A percentile compares a stretch with the other conserved stretches of the same genome.
These are phyloP conservation scores for Fusarium albosuccineum DNA, from an alignment of 2,329 filamentous ascomycete species.

Conservation along the genomic window DNA sequence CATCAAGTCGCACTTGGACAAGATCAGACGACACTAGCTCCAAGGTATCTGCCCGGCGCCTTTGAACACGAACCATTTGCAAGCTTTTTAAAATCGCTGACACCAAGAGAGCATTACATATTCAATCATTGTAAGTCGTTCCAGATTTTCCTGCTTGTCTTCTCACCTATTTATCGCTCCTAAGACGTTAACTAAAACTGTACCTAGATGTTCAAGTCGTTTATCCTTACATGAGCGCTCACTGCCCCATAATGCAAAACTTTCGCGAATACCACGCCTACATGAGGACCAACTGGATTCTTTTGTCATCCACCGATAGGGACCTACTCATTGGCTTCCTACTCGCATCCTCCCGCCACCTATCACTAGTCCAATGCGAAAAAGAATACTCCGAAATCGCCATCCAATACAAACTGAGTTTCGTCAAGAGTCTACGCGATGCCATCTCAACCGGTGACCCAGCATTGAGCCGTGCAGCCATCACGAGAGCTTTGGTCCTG, in stretches of 20 bases:
- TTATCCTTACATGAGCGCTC: constrained; percentile 11
- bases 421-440: constrained; percentile 13
- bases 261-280: constrained; percentile 4
- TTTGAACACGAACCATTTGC: constrained; percentile 31
- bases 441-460: background rate
- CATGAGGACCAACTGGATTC: constrained; percentile 22
- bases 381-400: constrained; percentile 16
- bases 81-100: constrained; percentile 23
- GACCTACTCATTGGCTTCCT: constrained; percentile 29
- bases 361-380: constrained; percentile 4
- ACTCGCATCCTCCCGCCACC: constrained; percentile 22
- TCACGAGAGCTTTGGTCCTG: constrained; percentile 22
- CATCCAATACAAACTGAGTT: constrained; percentile 25
- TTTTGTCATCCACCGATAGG: constrained; percentile 17
- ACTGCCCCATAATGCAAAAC: constrained; percentile 22
- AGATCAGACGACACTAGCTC: background rate
- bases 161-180: background rate
- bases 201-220: constrained; percentile 17
- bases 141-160: background rate
- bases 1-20: background rate
- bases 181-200: background rate
- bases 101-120: constrained; percentile 18
- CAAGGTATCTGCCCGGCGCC: background rate
- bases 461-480: constrained; percentile 3
- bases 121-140: constrained; percentile 26